These are phyloP conservation scores for Tulasnella sp. DNA, from an alignment of 768 basidiomycete species.

Conservation along the genomic window DNA sequence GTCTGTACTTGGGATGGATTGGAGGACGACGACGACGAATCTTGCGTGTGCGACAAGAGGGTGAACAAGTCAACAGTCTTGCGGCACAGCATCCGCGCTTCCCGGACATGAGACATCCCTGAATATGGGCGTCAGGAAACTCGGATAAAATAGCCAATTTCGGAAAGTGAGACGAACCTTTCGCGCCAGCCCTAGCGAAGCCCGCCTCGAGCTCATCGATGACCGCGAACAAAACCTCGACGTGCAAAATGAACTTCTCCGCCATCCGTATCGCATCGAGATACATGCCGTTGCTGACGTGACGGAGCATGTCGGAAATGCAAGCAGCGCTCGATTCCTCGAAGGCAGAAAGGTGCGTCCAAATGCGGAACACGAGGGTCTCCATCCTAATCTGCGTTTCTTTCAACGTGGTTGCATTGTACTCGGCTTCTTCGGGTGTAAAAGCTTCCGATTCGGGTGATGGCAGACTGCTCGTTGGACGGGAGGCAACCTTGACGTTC, in stretches of 20 bases:
- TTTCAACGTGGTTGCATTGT: slow-evolving; percentile 67
- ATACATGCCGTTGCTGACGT: slow-evolving; percentile 94
- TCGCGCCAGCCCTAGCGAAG: slow-evolving; percentile 66
- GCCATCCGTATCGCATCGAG: slow-evolving; percentile 97
- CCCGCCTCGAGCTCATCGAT: slow-evolving; percentile 93
- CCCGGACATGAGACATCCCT: slow-evolving; percentile 98
- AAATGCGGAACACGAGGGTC: slow-evolving; percentile 94
- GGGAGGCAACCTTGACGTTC: slow-evolving; percentile 71
- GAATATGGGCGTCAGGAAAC: slow-evolving; percentile 10
- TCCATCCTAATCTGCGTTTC: slow-evolving; percentile 93
- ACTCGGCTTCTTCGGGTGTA: slow-evolving; percentile 65
- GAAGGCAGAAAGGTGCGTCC: slow-evolving; percentile 96
- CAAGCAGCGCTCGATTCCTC: slow-evolving; percentile 99
- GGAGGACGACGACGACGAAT: slow-evolving; percentile 54
- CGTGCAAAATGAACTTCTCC: slow-evolving; percentile 96
- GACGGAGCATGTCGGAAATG: slow-evolving; percentile 96
- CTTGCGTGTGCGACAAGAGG: slow-evolving; percentile 83
- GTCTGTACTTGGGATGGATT: not conserved
- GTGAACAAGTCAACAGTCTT: slow-evolving; percentile 99
- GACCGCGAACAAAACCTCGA: slow-evolving; percentile 92
- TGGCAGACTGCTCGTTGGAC: slow-evolving; percentile 17
- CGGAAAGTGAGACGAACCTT: slow-evolving; percentile 45
- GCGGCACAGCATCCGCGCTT: slow-evolving; percentile 96
- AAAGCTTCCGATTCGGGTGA: slow-evolving; percentile 31
- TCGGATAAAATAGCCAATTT: not conserved